Conservation (phyloP, 202 grass and related monocot genomes). For the Elaeis oleifera region DNA sequence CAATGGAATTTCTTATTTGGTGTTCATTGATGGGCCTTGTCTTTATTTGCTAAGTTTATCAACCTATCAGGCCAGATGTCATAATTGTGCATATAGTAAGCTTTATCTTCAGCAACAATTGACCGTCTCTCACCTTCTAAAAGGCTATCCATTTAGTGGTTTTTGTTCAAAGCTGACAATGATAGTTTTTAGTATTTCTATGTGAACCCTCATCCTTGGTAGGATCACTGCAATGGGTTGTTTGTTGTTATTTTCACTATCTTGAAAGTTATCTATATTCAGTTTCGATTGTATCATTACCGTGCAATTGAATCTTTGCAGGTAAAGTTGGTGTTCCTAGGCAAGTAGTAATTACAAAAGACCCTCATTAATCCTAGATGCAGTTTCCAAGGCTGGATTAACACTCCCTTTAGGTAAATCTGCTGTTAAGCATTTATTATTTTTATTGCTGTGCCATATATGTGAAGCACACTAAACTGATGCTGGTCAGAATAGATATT, state of each 20-base stretch:
- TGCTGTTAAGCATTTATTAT: slow-evolving; percentile 3
- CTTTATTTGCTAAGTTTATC: no score
- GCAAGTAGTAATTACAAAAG: slow-evolving; percentile 69
- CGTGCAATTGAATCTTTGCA: slow-evolving; percentile 38
- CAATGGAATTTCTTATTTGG: no score
- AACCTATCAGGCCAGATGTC: no score
- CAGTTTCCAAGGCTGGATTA: slow-evolving; percentile 54
- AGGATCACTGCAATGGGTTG: background rate
- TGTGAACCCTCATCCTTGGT: slow-evolving; percentile 8
- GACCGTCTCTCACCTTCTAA: no score
- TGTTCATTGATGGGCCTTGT: no score
- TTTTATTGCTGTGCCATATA: background rate
- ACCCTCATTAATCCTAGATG: slow-evolving; percentile 61
- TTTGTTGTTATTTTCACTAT: background rate
- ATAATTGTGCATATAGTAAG: no score
- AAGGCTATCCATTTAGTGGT: no score
- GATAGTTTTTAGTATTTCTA: slow-evolving; percentile 1
- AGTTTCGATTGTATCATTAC: slow-evolving; percentile 16
- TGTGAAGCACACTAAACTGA: background rate
- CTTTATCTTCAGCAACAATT: no score
- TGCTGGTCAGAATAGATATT: background rate
- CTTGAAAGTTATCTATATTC: no score
- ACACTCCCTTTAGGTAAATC: slow-evolving; percentile 60
- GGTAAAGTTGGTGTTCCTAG: slow-evolving; percentile 76
- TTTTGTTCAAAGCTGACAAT: slow-evolving; percentile 5